A percentile compares a stretch with the other conserved stretches of the same genome.
Conservation (phyloP, 345 rosid genomes). For the Syzygium oleosum region DNA sequence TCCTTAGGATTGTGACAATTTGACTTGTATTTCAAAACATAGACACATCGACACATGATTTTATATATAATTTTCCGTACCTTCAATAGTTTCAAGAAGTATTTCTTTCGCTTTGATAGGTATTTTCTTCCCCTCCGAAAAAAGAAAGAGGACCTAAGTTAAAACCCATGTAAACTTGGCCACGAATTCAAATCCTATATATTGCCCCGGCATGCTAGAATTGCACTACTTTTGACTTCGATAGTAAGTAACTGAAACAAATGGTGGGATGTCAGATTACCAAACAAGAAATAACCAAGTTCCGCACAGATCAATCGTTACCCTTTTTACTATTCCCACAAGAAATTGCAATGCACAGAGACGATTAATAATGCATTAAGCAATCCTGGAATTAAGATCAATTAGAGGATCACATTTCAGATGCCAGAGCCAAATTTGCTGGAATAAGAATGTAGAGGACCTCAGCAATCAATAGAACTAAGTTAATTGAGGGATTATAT, state of each 20-base stretch:
- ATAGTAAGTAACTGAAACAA: neutral
- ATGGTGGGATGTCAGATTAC: neutral
- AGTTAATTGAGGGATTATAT: neutral
- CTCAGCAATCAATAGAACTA: neutral
- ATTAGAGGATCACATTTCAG: neutral
- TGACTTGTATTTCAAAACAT: neutral
- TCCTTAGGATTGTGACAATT: neutral
- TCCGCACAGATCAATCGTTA: neutral
- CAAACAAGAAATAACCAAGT: neutral
- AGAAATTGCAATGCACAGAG: neutral
- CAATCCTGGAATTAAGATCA: neutral
- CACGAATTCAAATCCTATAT: neutral
- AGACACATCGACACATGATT: neutral
- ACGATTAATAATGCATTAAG: neutral
- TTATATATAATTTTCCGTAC: neutral
- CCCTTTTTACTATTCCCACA: neutral
- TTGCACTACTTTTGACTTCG: neutral
- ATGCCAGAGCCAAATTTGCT: neutral
- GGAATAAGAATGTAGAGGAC: neutral
- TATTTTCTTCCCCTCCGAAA: neutral
- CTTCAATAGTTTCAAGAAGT: neutral
- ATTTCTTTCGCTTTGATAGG: neutral
- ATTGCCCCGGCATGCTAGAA: neutral
- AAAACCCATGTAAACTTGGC: neutral
- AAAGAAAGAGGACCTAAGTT: neutral